Evolutionary conservation across 768 basidiomycete species (phyloP).

Genomic region (Crepidotus variabilis): DNA sequence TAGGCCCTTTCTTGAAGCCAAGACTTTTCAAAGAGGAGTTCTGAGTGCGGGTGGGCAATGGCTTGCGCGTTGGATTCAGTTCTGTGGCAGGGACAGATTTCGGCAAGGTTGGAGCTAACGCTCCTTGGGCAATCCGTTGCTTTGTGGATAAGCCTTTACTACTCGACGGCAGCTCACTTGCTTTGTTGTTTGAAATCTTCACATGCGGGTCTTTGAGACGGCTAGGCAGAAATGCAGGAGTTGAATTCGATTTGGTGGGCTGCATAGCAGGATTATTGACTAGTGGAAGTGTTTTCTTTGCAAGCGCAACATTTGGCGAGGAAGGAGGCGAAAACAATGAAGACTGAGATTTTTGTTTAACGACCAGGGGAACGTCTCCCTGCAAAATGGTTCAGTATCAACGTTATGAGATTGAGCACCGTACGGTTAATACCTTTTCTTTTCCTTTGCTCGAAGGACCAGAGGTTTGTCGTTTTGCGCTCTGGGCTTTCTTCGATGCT

Average conservation of each 20-base stretch:
- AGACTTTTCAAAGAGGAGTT: conserved; percentile 19
- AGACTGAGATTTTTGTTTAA: neutral
- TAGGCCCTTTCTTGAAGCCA: conserved; percentile 40
- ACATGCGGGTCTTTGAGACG: conserved; percentile 15
- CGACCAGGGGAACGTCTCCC: too few species aligned
- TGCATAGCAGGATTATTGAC: neutral
- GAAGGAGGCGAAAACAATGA: conserved; percentile 9
- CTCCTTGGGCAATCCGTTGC: conserved; percentile 40
- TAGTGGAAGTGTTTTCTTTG: conserved; percentile 3
- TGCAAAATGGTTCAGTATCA: neutral
- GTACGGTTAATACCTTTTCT: neutral
- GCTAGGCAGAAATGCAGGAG: conserved; percentile 3
- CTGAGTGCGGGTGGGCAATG: conserved; percentile 4
- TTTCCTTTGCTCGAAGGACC: neutral
- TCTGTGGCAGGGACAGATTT: conserved; percentile 24
- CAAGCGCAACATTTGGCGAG: conserved; percentile 7
- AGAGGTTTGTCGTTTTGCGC: neutral
- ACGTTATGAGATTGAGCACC: neutral
- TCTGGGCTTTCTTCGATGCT: neutral
- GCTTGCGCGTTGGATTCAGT: conserved; percentile 11
- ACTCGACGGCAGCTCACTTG: conserved; percentile 15
- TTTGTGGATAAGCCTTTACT: conserved; percentile 45
- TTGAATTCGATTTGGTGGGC: neutral
- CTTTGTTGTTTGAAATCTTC: neutral
- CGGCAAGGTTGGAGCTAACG: conserved; percentile 31